These are phyloP conservation scores for Dactylonectria estremocensis DNA, from an alignment of 2,329 filamentous ascomycete genomes.

Conservation along the genomic window DNA sequence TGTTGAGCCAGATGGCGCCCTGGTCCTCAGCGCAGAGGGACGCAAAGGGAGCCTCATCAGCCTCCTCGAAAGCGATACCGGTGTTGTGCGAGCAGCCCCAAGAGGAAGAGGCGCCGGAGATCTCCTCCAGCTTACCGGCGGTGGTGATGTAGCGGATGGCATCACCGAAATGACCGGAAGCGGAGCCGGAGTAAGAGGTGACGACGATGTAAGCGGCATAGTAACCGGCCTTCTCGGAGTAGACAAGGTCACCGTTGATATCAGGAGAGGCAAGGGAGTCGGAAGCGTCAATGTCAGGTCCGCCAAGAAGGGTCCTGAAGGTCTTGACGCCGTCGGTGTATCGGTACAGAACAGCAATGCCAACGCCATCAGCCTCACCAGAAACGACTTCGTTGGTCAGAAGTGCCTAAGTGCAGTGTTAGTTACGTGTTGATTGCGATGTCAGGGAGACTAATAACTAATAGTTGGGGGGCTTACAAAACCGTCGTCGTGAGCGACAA, in stretches of 20 bases:
- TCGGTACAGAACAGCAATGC: slow-evolving; percentile 72
- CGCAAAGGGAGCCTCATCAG: slow-evolving; percentile 71
- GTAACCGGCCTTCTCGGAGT: slow-evolving; percentile 67
- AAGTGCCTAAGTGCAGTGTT: slow-evolving; percentile 56
- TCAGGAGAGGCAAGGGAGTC: slow-evolving; percentile 69
- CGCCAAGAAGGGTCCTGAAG: slow-evolving; percentile 73
- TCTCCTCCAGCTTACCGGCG: slow-evolving; percentile 65
- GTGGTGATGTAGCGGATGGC: slow-evolving; percentile 62
- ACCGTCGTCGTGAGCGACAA: slow-evolving; percentile 75
- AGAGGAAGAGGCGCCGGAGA: slow-evolving; percentile 66
- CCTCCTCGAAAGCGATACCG: slow-evolving; percentile 74
- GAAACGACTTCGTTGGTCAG: slow-evolving; percentile 71
- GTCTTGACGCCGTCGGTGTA: slow-evolving; percentile 68
- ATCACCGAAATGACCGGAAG: slow-evolving; percentile 72
- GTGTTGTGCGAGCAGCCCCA: slow-evolving; percentile 78
- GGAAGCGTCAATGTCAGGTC: slow-evolving; percentile 65
- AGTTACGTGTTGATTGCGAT: not conserved
- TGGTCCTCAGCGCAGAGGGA: slow-evolving; percentile 74
- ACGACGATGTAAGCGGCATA: slow-evolving; percentile 76
- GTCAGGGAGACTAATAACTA: not conserved
- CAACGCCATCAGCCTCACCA: slow-evolving; percentile 64
- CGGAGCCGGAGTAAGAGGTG: slow-evolving; percentile 69
- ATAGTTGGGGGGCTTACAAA: slow-evolving; percentile 53
- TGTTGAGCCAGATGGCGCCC: slow-evolving; percentile 76
- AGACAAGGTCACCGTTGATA: slow-evolving; percentile 75